phyloP scores from a whole-genome alignment of 331 rosid species.

The Dryas integrifolia region DNA sequence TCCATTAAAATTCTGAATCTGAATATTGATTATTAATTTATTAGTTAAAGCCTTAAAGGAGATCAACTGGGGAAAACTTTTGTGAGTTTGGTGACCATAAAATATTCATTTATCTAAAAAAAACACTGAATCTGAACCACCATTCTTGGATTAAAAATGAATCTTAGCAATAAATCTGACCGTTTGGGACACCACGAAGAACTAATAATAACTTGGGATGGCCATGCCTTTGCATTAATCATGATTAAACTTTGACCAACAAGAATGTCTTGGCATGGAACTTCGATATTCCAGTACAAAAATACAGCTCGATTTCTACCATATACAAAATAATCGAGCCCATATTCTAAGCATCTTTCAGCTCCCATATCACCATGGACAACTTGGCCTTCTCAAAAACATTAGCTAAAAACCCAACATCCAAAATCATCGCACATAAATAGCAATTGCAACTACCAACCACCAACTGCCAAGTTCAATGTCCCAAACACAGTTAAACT shows the following conservation, averaged over 20 bases:
- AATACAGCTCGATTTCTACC: background rate
- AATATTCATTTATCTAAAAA: too few species aligned
- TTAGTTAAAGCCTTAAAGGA: too few species aligned
- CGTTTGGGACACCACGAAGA: background rate
- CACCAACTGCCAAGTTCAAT: constrained; percentile 12
- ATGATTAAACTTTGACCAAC: background rate
- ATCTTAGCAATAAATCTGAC: too few species aligned
- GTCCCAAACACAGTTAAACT: background rate
- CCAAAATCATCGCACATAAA: background rate
- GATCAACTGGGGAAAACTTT: too few species aligned
- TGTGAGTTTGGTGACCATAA: too few species aligned
- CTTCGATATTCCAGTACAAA: background rate
- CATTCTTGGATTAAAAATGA: too few species aligned
- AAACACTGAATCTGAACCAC: too few species aligned
- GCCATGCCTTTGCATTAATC: background rate
- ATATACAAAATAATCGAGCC: constrained; percentile 15
- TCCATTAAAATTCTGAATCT: too few species aligned
- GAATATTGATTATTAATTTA: too few species aligned
- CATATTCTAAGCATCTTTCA: too few species aligned
- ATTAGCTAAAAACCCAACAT: background rate
- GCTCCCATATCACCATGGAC: background rate
- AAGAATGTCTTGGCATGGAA: constrained; percentile 6
- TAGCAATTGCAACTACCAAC: too few species aligned
- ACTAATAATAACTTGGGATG: background rate
- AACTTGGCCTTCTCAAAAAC: background rate